Conservation (phyloP, 2,329 filamentous ascomycete species). For the Dactylellina cionopaga region DNA sequence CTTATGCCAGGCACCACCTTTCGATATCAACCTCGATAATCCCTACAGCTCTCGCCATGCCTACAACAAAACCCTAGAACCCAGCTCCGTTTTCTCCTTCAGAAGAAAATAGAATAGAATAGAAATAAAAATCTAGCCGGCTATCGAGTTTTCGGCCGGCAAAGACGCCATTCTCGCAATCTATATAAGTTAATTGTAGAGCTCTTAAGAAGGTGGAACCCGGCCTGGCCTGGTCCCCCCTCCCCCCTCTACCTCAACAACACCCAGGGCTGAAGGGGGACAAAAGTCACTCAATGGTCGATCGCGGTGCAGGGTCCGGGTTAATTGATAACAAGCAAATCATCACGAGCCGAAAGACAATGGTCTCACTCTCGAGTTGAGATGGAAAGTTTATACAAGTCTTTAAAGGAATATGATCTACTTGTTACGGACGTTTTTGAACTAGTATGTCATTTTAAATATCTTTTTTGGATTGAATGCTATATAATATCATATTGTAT, state of each 20-base stretch:
- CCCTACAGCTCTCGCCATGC: not conserved
- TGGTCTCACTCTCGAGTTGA: conserved; percentile 27
- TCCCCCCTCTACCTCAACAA: not conserved
- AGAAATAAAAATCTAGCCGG: conserved; percentile 8
- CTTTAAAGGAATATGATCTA: conserved; percentile 5
- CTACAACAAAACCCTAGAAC: conserved; percentile 6
- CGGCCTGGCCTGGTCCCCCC: too few species aligned
- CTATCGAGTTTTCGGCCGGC: conserved; percentile 28
- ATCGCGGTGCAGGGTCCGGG: conserved; percentile 17
- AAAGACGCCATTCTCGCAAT: conserved; percentile 49
- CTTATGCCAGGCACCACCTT: conserved; percentile 37
- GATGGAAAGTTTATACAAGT: conserved; percentile 8
- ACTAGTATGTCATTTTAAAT: conserved; percentile 40
- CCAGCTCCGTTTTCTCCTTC: too few species aligned
- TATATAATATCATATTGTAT: conserved; percentile 19
- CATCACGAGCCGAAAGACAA: conserved; percentile 30
- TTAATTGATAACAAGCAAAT: conserved; percentile 29
- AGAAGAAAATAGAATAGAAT: not conserved
- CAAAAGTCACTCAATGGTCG: conserved; percentile 45
- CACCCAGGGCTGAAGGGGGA: not conserved
- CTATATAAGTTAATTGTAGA: conserved; percentile 27
- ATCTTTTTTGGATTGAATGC: conserved; percentile 33
- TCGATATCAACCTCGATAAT: conserved; percentile 12
- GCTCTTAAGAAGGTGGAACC: conserved; percentile 31
- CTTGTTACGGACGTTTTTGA: not conserved